Percentiles rank a stretch among this genome's conserved stretches.
Conservation (phyloP, 2,329 filamentous ascomycete genomes). For the Diaporthe humulicola region DNA sequence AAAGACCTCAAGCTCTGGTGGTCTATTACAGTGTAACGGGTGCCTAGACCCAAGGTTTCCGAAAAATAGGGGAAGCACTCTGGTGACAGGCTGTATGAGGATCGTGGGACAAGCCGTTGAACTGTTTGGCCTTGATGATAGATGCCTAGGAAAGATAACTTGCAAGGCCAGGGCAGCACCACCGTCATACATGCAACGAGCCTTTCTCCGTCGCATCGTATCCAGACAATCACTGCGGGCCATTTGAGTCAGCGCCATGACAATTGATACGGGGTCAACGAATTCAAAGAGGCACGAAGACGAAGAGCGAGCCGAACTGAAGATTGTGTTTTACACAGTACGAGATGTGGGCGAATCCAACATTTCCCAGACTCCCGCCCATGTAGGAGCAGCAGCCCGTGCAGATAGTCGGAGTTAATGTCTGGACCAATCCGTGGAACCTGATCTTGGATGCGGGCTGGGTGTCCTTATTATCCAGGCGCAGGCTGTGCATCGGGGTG, state of each 20-base stretch:
- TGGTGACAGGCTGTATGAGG: background rate
- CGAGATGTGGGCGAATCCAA: background rate
- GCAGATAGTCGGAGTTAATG: background rate
- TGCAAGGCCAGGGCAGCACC: background rate
- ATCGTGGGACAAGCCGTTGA: background rate
- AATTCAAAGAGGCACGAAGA: background rate
- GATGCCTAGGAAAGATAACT: background rate
- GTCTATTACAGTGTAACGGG: background rate
- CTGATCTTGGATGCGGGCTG: background rate
- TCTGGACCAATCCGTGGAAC: background rate
- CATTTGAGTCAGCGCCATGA: background rate
- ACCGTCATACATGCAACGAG: background rate
- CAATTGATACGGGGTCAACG: background rate
- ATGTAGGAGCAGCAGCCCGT: background rate
- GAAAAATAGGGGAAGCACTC: background rate
- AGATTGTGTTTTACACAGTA: background rate
- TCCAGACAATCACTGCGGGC: background rate
- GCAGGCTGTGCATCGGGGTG: background rate
- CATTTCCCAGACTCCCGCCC: background rate
- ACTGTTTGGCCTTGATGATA: background rate
- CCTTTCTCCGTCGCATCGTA: background rate
- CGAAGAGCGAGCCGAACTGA: background rate
- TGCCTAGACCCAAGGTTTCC: background rate
- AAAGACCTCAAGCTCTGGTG: background rate
- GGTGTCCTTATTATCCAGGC: background rate